Evolutionary conservation across 352 stramenopile genomes (phyloP).

Genomic region (Phytopythium cucurbitacearum): DNA sequence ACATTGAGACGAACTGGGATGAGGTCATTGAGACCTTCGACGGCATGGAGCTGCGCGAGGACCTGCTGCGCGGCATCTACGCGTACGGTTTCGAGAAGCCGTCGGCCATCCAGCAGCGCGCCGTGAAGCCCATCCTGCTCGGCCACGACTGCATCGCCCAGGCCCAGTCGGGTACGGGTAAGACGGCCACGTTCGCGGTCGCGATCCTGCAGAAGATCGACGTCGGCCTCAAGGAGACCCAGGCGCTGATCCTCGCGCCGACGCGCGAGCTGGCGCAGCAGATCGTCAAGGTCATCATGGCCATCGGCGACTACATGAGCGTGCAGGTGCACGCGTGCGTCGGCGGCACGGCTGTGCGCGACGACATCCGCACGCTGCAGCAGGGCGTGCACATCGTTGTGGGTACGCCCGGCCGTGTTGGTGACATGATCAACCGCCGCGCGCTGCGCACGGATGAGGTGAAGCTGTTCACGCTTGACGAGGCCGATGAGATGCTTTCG

Average conservation of each 20-base stretch:
- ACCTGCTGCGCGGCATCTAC: conserved; percentile 99
- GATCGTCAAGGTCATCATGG: conserved; percentile 98
- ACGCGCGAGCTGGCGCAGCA: conserved; percentile 99
- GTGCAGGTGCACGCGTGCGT: conserved; percentile 97
- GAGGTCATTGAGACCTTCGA: conserved; percentile 98
- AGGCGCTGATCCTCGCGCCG: conserved; percentile 98
- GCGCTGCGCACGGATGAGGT: conserved; percentile 93
- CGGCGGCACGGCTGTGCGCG: conserved; percentile 96
- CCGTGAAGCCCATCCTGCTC: conserved; percentile 97
- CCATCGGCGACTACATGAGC: conserved; percentile 95
- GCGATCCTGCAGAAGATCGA: conserved; percentile 98
- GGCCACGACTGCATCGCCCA: conserved; percentile 98
- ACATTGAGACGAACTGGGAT: conserved; percentile 99
- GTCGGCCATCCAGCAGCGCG: conserved; percentile 98
- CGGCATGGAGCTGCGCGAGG: conserved; percentile 97
- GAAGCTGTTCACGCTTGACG: conserved; percentile 98
- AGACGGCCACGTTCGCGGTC: conserved; percentile 99
- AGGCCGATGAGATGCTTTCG: conserved; percentile 99
- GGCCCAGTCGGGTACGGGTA: conserved; percentile 98
- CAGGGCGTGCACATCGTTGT: conserved; percentile 98
- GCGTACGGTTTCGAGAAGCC: conserved; percentile 99
- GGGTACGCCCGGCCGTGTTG: conserved; percentile 97
- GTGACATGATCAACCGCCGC: conserved; percentile 99
- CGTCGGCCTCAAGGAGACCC: conserved; percentile 92
- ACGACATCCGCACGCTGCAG: conserved; percentile 98